Evolutionary conservation across 345 rosid genomes (phyloP), one percentile per base, ranked within the genome.

Genomic region (Xanthoceras sorbifolium): DNA sequence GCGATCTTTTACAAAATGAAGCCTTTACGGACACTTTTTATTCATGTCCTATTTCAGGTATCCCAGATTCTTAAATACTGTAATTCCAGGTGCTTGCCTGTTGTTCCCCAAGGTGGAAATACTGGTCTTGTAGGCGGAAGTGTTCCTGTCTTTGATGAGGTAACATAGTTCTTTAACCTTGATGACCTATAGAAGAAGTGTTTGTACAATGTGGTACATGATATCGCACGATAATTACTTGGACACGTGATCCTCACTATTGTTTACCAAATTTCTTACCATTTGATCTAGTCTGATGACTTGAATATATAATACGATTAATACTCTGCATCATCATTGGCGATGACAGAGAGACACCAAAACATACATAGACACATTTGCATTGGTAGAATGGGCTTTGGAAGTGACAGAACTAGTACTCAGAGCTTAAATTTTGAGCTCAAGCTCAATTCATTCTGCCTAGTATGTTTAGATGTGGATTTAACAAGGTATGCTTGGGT

Each of bases 81-180:
- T 80, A 89, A 93, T 84, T 91, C 93, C 6, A 89, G 97, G 80
- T 70, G 81, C 80, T 86, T 96, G 82, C 91, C 97, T 77, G 97
- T 93, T 78, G 99, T 92, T 91, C 99, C 99, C 44, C 98, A 93
- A 86, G 98, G 98, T 22, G 99, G 98, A 80, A 93, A 96, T 74
- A 96, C 97, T 50, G 95, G 99, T 74, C 98, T 96, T 80, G 99
- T 93, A 46, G 99, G 99, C 65, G 99, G 99, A 79, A 93, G 97
- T 85, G 97, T 96, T 25, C 98, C 99, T 62, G 97, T 92, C 70
- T 93, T 91, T 83, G 97, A 96, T 52, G 97, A 96, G 99, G 99
- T 94, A 77, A 74, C 64, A 50, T 32, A 5, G 75, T 59, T 63
- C 4, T 73, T 65, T 40, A 1, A 42, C 69, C 11, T 57, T 54